Evolutionary conservation across 495 filamentous ascomycete genomes (phyloP), one percentile per base, ranked within the genome.

Genomic region (Letharia lupina): DNA sequence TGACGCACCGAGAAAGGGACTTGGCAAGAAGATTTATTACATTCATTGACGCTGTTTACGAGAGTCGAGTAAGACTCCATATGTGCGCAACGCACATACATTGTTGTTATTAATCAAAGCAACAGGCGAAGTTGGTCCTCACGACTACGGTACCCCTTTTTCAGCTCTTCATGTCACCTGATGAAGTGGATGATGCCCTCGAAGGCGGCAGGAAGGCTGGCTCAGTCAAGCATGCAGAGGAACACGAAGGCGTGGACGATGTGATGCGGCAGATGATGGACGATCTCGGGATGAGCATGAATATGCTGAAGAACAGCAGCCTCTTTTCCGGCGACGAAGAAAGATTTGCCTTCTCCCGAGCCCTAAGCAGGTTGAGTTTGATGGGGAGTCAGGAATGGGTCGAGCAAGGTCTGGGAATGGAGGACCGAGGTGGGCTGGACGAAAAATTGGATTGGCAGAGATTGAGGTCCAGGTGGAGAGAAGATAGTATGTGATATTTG

Each of bases 381-480:
- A 98, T 98, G 94, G 92, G 91, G 3, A 93, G 90, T 69, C 84
- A 87, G 75, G 86, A 96, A 73, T 98, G 95, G 95, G 87, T 98
- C 20, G 95, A 98, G 79, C 76, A 90, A 8, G 93, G 92, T 0
- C 78, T 96, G 83, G 87, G 86, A 15, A 75, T 87, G 66, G 82
- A 81, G 72, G 75, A 73, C 12, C 74, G 78, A 40, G 83, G 86
- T 41, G 84, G 86, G 0, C 82, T 86, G 74, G 70, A 79, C 62
- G 88, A 90, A 69, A 80, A 77, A 40, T 83, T 87, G 65, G 83
- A 77, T 62, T 91, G 85, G 85, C 75, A 82, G 68, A 88, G 86
- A 77, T 82, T 82, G 47, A 76, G 87, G 69, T 86, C 83, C 72
- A 79, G 81, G 68, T 87, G 86, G 82, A 82, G 85, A 76, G 89